Conservation (phyloP, 768 basidiomycete species). For the Leccinellum rugosiceps region DNA sequence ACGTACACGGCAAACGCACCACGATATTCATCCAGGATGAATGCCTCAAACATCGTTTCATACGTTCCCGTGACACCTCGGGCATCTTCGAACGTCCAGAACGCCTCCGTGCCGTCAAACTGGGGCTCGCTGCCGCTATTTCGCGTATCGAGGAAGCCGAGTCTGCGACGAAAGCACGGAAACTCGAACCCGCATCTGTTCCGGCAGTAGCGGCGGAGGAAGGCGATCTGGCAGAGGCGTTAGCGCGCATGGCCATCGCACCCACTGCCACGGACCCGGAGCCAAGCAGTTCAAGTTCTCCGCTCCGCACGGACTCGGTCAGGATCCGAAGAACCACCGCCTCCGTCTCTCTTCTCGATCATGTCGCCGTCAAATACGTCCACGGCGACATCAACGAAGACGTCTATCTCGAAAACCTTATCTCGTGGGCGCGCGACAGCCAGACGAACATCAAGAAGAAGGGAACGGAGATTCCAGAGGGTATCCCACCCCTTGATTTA, state of each 20-base stretch:
- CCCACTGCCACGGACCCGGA: not conserved
- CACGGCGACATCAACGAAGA: slow-evolving; percentile 70
- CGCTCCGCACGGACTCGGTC: slow-evolving; percentile 31
- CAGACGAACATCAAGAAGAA: slow-evolving; percentile 56
- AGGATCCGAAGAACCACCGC: slow-evolving; percentile 52
- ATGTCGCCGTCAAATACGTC: slow-evolving; percentile 68
- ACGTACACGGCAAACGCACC: slow-evolving; percentile 13
- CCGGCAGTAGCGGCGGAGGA: slow-evolving; percentile 34
- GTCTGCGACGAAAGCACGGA: not conserved
- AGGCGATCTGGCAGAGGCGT: slow-evolving; percentile 45
- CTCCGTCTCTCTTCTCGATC: slow-evolving; percentile 50
- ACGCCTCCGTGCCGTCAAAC: slow-evolving; percentile 76
- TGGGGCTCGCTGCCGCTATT: slow-evolving; percentile 79
- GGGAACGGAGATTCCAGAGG: slow-evolving; percentile 73
- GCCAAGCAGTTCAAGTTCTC: slow-evolving; percentile 6
- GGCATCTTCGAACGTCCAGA: slow-evolving; percentile 89
- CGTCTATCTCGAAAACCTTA: slow-evolving; percentile 62
- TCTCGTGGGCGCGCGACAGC: slow-evolving; percentile 58
- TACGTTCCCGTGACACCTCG: slow-evolving; percentile 71
- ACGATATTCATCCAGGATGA: slow-evolving; percentile 60
- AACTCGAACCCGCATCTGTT: not conserved
- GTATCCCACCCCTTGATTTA: slow-evolving; percentile 72
- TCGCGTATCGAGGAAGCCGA: slow-evolving; percentile 57
- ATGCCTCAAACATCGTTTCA: slow-evolving; percentile 72
- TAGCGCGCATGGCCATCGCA: slow-evolving; percentile 42